phyloP scores from a whole-genome alignment of 805 yeast genomes.

The Scheffersomyces lignosus region DNA sequence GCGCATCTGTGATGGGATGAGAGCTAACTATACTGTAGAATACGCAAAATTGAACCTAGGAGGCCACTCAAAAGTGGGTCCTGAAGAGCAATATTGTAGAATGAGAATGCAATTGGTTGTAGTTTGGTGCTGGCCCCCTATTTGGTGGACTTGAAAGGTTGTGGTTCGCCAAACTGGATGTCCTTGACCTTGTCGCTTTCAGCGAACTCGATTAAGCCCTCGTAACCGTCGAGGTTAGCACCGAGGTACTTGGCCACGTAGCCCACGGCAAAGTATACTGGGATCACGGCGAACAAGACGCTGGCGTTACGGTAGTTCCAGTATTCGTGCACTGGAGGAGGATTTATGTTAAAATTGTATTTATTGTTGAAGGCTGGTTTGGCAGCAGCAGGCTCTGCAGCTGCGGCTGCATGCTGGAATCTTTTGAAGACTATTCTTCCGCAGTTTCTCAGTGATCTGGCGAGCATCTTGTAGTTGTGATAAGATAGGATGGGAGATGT shows the following conservation, averaged over 20 bases:
- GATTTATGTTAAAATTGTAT: conserved; percentile 40
- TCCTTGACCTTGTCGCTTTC: conserved; percentile 36
- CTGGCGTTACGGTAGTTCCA: conserved; percentile 42
- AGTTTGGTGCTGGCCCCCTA: too few species aligned
- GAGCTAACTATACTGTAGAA: too few species aligned
- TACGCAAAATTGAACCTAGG: too few species aligned
- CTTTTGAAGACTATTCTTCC: conserved; percentile 24
- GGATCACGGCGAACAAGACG: conserved; percentile 38
- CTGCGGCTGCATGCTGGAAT: conserved; percentile 25
- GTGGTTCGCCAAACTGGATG: conserved; percentile 39
- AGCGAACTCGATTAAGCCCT: conserved; percentile 34
- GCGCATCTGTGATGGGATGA: too few species aligned
- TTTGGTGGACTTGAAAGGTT: too few species aligned
- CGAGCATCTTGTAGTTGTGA: conserved; percentile 23
- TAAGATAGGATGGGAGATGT: neutral
- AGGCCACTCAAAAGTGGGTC: too few species aligned
- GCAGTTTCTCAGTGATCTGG: conserved; percentile 24
- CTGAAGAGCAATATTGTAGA: too few species aligned
- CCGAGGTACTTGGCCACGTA: conserved; percentile 34
- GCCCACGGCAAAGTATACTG: conserved; percentile 34
- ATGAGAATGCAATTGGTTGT: too few species aligned
- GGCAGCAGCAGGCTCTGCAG: conserved; percentile 10
- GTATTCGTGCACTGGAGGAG: conserved; percentile 47
- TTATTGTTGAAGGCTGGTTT: conserved; percentile 42
- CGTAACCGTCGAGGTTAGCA: conserved; percentile 27